These are phyloP conservation scores for Cyclotella baltica DNA, from an alignment of 108 stramenopile species.

Conservation along the genomic window DNA sequence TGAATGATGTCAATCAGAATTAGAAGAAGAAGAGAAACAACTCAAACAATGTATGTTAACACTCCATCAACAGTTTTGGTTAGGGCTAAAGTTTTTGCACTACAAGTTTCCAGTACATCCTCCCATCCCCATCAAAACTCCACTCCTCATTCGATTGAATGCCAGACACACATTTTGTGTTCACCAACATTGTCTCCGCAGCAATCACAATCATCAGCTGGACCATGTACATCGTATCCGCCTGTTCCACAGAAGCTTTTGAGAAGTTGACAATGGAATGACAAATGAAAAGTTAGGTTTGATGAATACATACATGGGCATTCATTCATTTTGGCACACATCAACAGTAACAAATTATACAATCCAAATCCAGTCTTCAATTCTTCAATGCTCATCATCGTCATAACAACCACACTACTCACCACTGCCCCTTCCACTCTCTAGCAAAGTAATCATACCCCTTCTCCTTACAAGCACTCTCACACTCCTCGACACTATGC, in stretches of 20 bases:
- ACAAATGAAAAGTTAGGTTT: no score
- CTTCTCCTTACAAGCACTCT: not conserved
- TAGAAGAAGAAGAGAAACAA: no score
- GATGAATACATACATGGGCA: no score
- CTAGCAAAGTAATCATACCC: conserved; percentile 15
- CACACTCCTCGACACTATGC: conserved; percentile 3
- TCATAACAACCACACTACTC: not conserved
- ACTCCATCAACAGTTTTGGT: no score
- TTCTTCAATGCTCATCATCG: not conserved
- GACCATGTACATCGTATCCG: conserved; percentile 4
- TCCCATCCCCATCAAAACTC: no score
- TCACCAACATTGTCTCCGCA: conserved; percentile 13
- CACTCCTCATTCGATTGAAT: not conserved
- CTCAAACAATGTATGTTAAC: no score
- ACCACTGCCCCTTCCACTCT: conserved; percentile 16
- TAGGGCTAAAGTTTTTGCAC: no score
- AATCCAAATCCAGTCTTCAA: no score
- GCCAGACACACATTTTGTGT: conserved; percentile 20
- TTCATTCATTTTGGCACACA: no score
- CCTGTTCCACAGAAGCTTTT: conserved; percentile 14
- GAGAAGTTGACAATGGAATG: not conserved
- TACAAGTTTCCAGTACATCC: no score
- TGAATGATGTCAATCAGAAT: no score
- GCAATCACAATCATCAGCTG: conserved; percentile 9
- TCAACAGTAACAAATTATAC: no score